Conservation (phyloP, 2,329 filamentous ascomycete genomes). For the Teratosphaeria viscida region DNA sequence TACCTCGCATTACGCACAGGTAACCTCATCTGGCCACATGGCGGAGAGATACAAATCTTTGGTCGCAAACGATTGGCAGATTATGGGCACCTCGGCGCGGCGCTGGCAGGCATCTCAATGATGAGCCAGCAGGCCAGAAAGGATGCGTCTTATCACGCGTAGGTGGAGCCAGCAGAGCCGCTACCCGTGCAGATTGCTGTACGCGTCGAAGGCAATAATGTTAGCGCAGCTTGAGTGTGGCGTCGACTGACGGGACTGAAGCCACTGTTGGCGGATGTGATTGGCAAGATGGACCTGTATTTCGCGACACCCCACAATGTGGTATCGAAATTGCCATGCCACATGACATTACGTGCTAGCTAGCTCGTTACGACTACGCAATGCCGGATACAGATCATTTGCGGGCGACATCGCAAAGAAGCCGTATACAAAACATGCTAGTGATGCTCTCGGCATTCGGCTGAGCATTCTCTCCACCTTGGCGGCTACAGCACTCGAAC, state of each 20-base stretch:
- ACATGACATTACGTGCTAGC: not conserved
- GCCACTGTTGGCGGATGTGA: too few relatives aligned
- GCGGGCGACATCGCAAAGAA: not conserved
- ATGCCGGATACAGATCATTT: not conserved
- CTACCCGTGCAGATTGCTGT: not conserved
- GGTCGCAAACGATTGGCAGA: constrained; percentile 24
- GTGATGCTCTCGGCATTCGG: not conserved
- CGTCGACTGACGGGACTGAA: too few relatives aligned
- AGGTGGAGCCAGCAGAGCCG: not conserved
- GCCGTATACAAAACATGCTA: not conserved
- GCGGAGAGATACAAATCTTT: constrained; percentile 24
- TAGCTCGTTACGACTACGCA: not conserved
- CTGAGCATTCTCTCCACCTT: not conserved
- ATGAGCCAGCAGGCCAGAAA: not conserved
- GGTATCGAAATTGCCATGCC: not conserved
- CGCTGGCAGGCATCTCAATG: constrained; percentile 19
- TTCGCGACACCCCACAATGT: not conserved
- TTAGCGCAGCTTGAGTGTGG: not conserved
- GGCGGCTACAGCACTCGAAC: not conserved
- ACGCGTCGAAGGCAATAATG: not conserved
- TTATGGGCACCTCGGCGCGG: constrained; percentile 25
- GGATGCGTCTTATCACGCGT: not conserved
- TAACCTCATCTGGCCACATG: constrained; percentile 22
- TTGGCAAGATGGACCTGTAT: not conserved
- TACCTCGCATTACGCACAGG: constrained; percentile 16